Evolutionary conservation across 331 rosid species (phyloP).

Genomic region (Dryas integrifolia): DNA sequence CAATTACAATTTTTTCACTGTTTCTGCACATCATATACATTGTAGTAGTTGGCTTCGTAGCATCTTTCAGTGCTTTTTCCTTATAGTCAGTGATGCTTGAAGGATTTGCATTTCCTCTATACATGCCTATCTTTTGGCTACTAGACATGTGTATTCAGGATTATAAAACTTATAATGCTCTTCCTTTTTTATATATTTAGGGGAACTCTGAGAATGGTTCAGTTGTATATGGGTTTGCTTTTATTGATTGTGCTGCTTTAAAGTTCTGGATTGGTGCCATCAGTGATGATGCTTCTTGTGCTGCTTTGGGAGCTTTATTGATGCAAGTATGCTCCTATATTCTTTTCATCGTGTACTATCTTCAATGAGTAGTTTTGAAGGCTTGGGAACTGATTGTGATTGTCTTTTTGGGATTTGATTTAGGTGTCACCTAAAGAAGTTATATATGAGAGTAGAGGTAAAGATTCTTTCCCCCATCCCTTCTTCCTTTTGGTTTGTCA

Average conservation of each 20-base stretch:
- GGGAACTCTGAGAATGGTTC: constrained; percentile 55
- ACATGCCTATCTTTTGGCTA: neutral
- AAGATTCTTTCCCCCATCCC: constrained; percentile 5
- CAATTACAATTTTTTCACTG: neutral
- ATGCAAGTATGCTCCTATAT: constrained; percentile 62
- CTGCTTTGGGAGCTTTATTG: constrained; percentile 86
- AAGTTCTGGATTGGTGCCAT: constrained; percentile 84
- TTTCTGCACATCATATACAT: neutral
- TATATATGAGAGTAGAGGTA: constrained; percentile 72
- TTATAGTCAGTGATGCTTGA: constrained; percentile 13
- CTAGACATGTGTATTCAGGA: neutral
- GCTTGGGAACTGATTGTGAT: constrained; percentile 24
- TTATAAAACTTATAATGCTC: neutral
- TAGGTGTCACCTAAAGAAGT: constrained; percentile 96
- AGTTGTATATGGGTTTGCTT: constrained; percentile 74
- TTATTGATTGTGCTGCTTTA: constrained; percentile 88
- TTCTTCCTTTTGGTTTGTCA: neutral
- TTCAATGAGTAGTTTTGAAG: constrained; percentile 18
- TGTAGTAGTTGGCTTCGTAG: neutral
- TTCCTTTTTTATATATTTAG: constrained; percentile 31
- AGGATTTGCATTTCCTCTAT: neutral
- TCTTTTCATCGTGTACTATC: constrained; percentile 21
- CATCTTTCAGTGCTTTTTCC: neutral
- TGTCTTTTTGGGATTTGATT: constrained; percentile 27
- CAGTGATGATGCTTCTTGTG: constrained; percentile 71